Evolutionary conservation across 441 rosid genomes (phyloP).

Genomic region (Mallotus japonicus): DNA sequence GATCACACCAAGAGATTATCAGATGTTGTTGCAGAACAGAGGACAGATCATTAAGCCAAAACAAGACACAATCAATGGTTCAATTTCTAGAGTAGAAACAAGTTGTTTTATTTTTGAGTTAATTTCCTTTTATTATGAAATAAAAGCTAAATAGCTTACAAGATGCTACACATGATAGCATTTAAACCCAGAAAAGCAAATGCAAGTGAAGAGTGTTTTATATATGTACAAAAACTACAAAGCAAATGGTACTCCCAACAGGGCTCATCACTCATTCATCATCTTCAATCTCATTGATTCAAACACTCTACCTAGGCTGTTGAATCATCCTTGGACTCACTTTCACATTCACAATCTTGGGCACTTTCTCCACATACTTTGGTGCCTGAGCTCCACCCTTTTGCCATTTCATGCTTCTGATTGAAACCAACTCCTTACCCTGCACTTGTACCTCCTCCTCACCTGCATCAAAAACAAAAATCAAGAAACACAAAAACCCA

Average conservation of each 20-base stretch:
- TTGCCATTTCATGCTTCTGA: conserved; percentile 40
- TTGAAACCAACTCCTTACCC: conserved; percentile 32
- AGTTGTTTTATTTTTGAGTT: neutral
- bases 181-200: neutral
- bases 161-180: conserved; percentile 1
- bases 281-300: conserved; percentile 6
- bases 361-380: conserved; percentile 42
- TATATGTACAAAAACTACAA: conserved; percentile 11
- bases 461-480: conserved; percentile 15
- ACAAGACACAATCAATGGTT: neutral
- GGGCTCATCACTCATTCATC: neutral
- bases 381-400: conserved; percentile 32
- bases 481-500: neutral
- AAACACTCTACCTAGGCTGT: conserved; percentile 47
- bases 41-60: neutral
- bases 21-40: neutral
- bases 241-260: neutral
- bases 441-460: conserved; percentile 13
- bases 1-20: neutral
- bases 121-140: conserved; percentile 12
- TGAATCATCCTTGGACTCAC: conserved; percentile 63
- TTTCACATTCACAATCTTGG: conserved; percentile 50
- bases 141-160: conserved; percentile 3
- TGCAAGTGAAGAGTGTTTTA: neutral
- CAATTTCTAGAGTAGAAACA: neutral